Conservation (phyloP, 805 yeast species). For the Sungouiozyma ichnusensis region DNA sequence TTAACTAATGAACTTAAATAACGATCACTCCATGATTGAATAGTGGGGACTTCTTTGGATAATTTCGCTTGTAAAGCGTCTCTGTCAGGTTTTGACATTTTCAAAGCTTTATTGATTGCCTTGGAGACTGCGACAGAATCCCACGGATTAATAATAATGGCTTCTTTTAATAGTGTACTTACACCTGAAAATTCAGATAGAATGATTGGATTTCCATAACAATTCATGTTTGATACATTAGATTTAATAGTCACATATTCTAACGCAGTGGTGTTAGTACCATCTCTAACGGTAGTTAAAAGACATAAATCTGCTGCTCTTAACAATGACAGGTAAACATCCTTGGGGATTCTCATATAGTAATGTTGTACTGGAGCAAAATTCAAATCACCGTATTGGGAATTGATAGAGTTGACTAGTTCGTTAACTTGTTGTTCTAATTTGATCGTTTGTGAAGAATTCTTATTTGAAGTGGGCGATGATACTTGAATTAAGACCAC, state of each 20-base stretch:
- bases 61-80: conserved; percentile 40
- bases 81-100: conserved; percentile 40
- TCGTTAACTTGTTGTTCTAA: conserved; percentile 77
- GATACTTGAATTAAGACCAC: conserved; percentile 90
- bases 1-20: conserved; percentile 40
- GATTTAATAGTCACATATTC: conserved; percentile 88
- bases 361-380: conserved; percentile 86
- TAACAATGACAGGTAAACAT: conserved; percentile 79
- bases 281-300: conserved; percentile 87
- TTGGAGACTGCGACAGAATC: conserved; percentile 89
- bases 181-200: conserved; percentile 92
- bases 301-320: conserved; percentile 85
- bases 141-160: conserved; percentile 91
- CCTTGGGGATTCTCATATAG: conserved; percentile 78
- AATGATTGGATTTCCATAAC: conserved; percentile 57
- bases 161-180: conserved; percentile 56
- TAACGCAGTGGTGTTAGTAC: conserved; percentile 90
- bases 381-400: conserved; percentile 72
- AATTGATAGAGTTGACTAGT: conserved; percentile 69
- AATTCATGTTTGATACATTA: conserved; percentile 24
- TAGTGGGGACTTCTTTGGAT: conserved; percentile 58
- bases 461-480: conserved; percentile 40
- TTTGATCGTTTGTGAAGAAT: conserved; percentile 38
- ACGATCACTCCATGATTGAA: conserved; percentile 68
- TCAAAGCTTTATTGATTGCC: conserved; percentile 60